A percentile compares a stretch with the other conserved stretches of the same genome.
These are phyloP conservation scores for Ogataea nakhonphanomensis DNA, from an alignment of 805 yeast genomes.

Conservation along the genomic window DNA sequence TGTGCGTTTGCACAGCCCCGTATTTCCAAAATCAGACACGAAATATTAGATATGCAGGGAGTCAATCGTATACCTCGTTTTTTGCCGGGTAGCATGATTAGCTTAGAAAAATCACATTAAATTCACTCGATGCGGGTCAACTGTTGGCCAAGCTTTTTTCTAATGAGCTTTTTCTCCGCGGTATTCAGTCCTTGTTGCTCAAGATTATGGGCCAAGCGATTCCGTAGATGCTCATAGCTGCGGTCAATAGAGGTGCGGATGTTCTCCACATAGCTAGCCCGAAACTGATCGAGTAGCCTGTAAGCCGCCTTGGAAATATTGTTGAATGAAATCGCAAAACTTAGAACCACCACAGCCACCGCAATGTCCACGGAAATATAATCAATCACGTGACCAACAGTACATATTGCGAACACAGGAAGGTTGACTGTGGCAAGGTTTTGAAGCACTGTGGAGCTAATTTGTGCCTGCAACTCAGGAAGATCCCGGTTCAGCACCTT, in stretches of 20 bases:
- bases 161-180: slow-evolving; percentile 9
- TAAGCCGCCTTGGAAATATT: slow-evolving; percentile 23
- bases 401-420: slow-evolving; percentile 25
- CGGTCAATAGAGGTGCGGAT: slow-evolving; percentile 27
- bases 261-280: slow-evolving; percentile 26
- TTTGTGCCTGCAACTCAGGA: slow-evolving; percentile 27
- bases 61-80: slow-evolving; percentile 1
- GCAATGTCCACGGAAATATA: slow-evolving; percentile 28
- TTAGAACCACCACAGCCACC: slow-evolving; percentile 27
- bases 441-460: slow-evolving; percentile 23
- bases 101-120: slow-evolving; percentile 2
- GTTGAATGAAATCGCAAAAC: slow-evolving; percentile 28
- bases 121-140: slow-evolving; percentile 6
- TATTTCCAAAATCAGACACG: slow-evolving; percentile 1
- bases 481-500: slow-evolving; percentile 21
- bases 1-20: slow-evolving; percentile 3
- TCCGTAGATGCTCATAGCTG: slow-evolving; percentile 18
- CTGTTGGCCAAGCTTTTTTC: slow-evolving; percentile 12
- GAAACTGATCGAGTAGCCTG: slow-evolving; percentile 19
- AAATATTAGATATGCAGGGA: slow-evolving; percentile 1
- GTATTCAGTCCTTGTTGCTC: slow-evolving; percentile 13
- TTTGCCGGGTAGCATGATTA: too few relatives aligned
- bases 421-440: slow-evolving; percentile 26
- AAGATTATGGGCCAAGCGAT: slow-evolving; percentile 17
- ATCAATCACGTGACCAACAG: slow-evolving; percentile 27